phyloP scores from a whole-genome alignment of 1,284 basidiomycete genomes.

The Rhodotorula sp. region DNA sequence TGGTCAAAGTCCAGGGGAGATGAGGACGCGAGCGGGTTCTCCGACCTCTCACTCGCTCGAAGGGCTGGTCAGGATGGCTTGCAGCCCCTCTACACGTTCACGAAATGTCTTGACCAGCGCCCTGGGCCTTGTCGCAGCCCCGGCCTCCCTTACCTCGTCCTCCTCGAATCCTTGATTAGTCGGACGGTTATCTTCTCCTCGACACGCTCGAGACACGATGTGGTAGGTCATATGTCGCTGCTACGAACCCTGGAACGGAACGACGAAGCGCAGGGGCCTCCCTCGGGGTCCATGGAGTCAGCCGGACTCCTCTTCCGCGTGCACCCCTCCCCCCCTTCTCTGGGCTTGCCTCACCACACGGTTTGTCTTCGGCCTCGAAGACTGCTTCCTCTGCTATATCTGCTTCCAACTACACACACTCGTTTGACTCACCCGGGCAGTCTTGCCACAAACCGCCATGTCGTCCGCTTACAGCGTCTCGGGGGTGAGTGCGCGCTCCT shows the following conservation, averaged over 20 bases:
- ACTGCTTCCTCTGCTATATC: background rate
- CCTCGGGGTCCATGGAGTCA: background rate
- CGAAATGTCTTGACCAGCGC: too few species aligned
- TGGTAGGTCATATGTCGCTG: too few species aligned
- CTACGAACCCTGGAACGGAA: too few species aligned
- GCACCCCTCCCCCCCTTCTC: background rate
- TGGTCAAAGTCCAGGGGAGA: background rate
- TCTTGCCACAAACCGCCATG: background rate
- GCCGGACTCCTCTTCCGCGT: background rate
- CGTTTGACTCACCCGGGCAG: background rate
- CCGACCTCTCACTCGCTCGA: too few species aligned
- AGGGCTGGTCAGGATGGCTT: too few species aligned
- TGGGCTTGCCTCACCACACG: background rate
- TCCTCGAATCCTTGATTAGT: too few species aligned
- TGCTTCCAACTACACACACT: background rate
- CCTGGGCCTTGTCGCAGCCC: too few species aligned
- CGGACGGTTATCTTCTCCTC: too few species aligned
- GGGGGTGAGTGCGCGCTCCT: background rate
- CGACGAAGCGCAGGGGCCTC: too few species aligned
- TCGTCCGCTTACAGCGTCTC: background rate
- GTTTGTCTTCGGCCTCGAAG: background rate
- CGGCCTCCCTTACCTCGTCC: too few species aligned
- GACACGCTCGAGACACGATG: too few species aligned
- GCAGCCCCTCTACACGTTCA: too few species aligned
- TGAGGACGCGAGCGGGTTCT: background rate